Conservation (phyloP, 208 protist genomes). For the Crithidia fasciculata region DNA sequence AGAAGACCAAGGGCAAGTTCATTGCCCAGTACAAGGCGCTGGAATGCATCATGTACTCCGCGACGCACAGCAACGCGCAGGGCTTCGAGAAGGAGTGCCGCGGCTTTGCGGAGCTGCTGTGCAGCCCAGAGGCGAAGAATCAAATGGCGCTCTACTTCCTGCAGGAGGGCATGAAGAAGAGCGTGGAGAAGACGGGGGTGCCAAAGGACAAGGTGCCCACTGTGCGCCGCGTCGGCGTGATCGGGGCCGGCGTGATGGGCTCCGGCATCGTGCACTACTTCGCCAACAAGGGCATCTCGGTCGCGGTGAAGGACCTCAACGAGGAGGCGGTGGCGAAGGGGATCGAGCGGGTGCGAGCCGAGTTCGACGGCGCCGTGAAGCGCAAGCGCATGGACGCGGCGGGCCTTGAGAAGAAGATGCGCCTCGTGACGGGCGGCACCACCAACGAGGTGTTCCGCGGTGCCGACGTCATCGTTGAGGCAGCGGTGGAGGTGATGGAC, state of each 20-base stretch:
- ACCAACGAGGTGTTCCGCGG: conserved; percentile 53
- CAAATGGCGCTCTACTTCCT: conserved; percentile 93
- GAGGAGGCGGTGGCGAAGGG: conserved; percentile 76
- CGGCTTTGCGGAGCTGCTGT: conserved; percentile 79
- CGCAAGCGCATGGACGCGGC: conserved; percentile 62
- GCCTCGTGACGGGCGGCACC: conserved; percentile 66
- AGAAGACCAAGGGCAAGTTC: conserved; percentile 93
- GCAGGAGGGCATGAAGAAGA: conserved; percentile 90
- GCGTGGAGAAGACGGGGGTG: conserved; percentile 77
- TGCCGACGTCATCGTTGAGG: conserved; percentile 91
- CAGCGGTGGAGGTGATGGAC: conserved; percentile 91
- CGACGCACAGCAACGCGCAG: conserved; percentile 58
- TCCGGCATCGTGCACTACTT: conserved; percentile 88
- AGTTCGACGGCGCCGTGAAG: conserved; percentile 67
- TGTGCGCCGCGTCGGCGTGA: conserved; percentile 63
- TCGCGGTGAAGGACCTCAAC: conserved; percentile 79
- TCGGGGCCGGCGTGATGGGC: conserved; percentile 90
- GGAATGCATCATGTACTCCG: conserved; percentile 83
- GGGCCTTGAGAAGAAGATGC: conserved; percentile 55
- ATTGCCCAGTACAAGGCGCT: conserved; percentile 94
- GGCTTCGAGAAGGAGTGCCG: conserved; percentile 72
- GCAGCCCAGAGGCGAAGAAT: conserved; percentile 87
- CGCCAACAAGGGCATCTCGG: conserved; percentile 70
- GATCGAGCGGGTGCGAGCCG: conserved; percentile 60
- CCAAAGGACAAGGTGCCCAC: conserved; percentile 59